Conservation (phyloP, 2,329 filamentous ascomycete species). For the Lojkania enalia region DNA sequence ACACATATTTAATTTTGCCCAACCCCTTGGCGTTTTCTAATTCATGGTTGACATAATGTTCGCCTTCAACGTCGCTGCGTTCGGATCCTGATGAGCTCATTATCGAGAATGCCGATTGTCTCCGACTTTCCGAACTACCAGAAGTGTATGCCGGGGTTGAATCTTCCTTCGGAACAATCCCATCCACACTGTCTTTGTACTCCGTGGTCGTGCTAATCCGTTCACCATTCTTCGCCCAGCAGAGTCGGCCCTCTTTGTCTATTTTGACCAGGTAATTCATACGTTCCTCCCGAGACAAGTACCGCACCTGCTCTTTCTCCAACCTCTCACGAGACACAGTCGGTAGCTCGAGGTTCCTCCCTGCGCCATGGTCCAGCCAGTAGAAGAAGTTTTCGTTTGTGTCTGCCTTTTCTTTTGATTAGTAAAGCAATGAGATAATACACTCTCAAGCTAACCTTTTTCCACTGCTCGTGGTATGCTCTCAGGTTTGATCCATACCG, state of each 20-base stretch:
- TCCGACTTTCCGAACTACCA: conserved; percentile 6
- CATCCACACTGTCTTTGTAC: conserved; percentile 79
- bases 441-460: too few species aligned
- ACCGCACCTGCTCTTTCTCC: conserved; percentile 79
- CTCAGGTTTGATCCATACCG: conserved; percentile 83
- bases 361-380: conserved; percentile 85
- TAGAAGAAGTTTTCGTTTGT: conserved; percentile 91
- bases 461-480: conserved; percentile 84
- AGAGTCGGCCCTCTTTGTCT: conserved; percentile 72
- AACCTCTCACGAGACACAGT: conserved; percentile 73
- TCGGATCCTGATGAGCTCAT: conserved; percentile 47
- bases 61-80: conserved; percentile 62
- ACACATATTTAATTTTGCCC: conserved; percentile 67
- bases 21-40: conserved; percentile 64
- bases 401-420: too few species aligned
- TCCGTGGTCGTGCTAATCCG: conserved; percentile 75
- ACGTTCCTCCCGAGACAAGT: conserved; percentile 80
- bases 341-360: conserved; percentile 68
- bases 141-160: conserved; percentile 48
- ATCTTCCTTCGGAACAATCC: conserved; percentile 50
- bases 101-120: conserved; percentile 4
- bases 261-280: conserved; percentile 79
- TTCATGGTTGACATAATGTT: conserved; percentile 67
- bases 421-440: too few species aligned
- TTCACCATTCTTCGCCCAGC: conserved; percentile 82